Conservation (phyloP, 352 stramenopile species). For the Phytophthora idaei region DNA sequence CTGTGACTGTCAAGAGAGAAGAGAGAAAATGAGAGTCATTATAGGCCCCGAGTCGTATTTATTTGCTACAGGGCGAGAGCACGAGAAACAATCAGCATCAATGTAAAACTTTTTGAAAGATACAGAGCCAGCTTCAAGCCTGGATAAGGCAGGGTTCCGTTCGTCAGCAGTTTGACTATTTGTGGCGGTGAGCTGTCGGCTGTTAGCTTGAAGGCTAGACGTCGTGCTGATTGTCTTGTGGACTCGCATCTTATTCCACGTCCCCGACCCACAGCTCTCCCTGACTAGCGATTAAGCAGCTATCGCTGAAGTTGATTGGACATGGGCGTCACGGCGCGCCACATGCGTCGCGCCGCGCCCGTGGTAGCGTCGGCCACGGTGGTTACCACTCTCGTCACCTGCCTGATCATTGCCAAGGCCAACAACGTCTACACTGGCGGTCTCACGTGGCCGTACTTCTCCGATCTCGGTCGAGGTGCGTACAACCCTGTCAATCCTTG, state of each 20-base stretch:
- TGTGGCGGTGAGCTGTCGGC: conserved; percentile 3
- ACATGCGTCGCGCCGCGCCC: conserved; percentile 26
- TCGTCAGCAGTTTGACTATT: conserved; percentile 8
- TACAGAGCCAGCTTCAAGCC: background rate
- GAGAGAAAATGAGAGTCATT: background rate
- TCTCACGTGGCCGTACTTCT: conserved; percentile 73
- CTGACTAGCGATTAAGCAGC: background rate
- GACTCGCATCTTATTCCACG: conserved; percentile 23
- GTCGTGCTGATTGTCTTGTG: background rate
- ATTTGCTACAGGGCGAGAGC: conserved; percentile 23
- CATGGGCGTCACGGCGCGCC: conserved; percentile 10
- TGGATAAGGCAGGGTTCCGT: conserved; percentile 3
- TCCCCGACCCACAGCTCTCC: background rate
- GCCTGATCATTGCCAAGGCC: conserved; percentile 54
- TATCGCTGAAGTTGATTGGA: background rate
- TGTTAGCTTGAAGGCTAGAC: conserved; percentile 3
- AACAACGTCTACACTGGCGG: conserved; percentile 58
- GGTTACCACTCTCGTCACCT: conserved; percentile 58
- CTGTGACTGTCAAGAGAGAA: conserved; percentile 28
- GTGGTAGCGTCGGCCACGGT: conserved; percentile 44
- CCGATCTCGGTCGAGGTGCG: conserved; percentile 60
- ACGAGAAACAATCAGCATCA: conserved; percentile 2
- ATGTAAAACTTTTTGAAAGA: conserved; percentile 14
- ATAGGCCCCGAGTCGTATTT: conserved; percentile 23
- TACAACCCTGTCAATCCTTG: background rate